These are phyloP conservation scores for Elaphomyces granulatus DNA, from an alignment of 495 filamentous ascomycete genomes.

Conservation along the genomic window DNA sequence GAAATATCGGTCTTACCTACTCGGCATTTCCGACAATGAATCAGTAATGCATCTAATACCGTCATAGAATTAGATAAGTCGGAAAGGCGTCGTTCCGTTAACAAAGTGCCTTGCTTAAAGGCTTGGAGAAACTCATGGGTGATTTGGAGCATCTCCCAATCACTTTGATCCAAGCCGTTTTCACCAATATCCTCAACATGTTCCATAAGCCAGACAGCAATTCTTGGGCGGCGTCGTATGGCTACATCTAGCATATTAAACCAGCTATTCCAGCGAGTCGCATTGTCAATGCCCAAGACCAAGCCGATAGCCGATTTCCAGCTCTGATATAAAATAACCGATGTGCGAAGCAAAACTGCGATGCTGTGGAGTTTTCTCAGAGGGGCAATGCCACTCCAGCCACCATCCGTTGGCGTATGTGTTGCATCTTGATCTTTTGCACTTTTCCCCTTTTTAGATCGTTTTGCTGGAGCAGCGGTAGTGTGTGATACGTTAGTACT, in stretches of 20 bases:
- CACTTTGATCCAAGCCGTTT: neutral
- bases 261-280: too few species aligned
- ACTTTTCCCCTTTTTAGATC: too few species aligned
- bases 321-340: neutral
- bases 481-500: too few species aligned
- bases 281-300: neutral
- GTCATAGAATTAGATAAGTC: neutral
- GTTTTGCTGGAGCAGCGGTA: too few species aligned
- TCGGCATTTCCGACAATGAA: neutral
- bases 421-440: too few species aligned
- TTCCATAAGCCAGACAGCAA: neutral
- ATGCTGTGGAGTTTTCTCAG: too few species aligned
- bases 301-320: neutral
- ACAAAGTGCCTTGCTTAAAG: neutral
- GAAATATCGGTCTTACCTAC: neutral
- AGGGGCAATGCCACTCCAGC: too few species aligned
- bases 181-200: neutral
- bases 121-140: neutral
- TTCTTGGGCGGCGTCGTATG: neutral
- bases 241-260: neutral
- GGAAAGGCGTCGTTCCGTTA: too few species aligned
- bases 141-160: neutral
- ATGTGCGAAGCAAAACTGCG: neutral
- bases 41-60: neutral
- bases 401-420: too few species aligned